Percentiles rank a stretch among this genome's conserved stretches.
Evolutionary conservation across 2,329 filamentous ascomycete genomes (phyloP).

Genomic region (Aspergillus clavatus): DNA sequence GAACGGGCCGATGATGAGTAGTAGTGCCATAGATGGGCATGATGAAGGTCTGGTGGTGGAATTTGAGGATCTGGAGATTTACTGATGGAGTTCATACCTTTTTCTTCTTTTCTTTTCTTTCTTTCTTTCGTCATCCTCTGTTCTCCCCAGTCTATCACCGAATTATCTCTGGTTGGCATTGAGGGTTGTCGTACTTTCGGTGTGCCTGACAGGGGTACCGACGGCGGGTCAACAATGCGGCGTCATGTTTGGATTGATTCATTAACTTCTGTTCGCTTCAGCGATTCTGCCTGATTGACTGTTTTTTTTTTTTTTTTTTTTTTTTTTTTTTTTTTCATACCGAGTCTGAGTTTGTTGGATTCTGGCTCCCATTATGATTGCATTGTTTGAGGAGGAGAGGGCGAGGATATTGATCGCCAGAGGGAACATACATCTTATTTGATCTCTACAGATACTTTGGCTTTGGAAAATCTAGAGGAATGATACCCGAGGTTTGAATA

Average conservation of each 20-base stretch:
- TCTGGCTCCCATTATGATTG: neutral
- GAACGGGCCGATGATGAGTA: slow-evolving; percentile 29
- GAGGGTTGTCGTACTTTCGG: neutral
- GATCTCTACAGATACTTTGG: no score
- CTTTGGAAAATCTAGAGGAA: no score
- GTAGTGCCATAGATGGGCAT: slow-evolving; percentile 20
- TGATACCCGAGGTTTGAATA: no score
- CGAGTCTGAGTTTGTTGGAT: no score
- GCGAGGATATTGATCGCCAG: no score
- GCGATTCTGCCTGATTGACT: neutral
- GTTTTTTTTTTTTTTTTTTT: neutral
- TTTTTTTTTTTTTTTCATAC: neutral
- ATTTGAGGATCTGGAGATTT: slow-evolving; percentile 50
- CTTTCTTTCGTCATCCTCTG: neutral
- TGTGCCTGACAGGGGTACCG: no score
- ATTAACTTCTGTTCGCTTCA: neutral
- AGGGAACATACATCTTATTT: no score
- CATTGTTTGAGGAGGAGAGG: neutral
- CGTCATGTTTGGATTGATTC: no score
- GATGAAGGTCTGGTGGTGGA: slow-evolving; percentile 44
- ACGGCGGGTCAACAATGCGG: no score
- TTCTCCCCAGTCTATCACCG: neutral
- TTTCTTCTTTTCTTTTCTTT: slow-evolving; percentile 2
- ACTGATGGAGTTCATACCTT: slow-evolving; percentile 25
- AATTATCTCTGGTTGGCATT: neutral